Percentiles rank a stretch among this genome's conserved stretches.
Conservation (phyloP, 1,284 basidiomycete genomes). For the Puccinia triticina region DNA sequence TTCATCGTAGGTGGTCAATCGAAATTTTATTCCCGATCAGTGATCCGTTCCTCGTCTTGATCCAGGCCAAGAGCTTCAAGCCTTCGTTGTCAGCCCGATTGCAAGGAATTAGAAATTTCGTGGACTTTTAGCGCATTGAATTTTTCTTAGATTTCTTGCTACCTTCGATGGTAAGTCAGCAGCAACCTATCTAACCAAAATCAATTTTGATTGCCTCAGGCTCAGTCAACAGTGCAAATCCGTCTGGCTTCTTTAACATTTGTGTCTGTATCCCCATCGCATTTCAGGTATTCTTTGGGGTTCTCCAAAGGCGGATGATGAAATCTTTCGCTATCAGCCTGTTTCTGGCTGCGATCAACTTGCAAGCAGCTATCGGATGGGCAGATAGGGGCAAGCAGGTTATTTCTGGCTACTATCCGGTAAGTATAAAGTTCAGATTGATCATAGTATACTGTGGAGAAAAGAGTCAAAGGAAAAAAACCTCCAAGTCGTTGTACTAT, state of each 20-base stretch:
- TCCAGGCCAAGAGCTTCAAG: background rate
- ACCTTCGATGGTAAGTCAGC: background rate
- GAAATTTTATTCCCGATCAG: background rate
- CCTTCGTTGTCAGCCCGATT: background rate
- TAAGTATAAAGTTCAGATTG: background rate
- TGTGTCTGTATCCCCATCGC: background rate
- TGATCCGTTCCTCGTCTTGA: background rate
- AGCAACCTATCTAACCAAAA: background rate
- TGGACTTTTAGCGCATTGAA: background rate
- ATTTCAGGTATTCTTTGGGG: background rate
- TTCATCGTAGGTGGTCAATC: background rate
- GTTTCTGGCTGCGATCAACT: background rate
- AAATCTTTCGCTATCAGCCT: background rate
- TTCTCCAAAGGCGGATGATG: background rate
- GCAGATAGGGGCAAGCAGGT: conserved; percentile 33
- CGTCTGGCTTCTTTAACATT: background rate
- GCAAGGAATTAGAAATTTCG: background rate
- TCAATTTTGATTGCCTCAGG: background rate
- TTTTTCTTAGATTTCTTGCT: background rate
- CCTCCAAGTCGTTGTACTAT: background rate
- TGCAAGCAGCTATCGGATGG: background rate
- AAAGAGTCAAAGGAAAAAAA: background rate
- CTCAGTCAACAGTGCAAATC: background rate
- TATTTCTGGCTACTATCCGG: conserved; percentile 42
- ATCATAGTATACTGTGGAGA: background rate